Conservation (phyloP, 371 early-diverging fungal species). For the Synchytrium microbalum region DNA sequence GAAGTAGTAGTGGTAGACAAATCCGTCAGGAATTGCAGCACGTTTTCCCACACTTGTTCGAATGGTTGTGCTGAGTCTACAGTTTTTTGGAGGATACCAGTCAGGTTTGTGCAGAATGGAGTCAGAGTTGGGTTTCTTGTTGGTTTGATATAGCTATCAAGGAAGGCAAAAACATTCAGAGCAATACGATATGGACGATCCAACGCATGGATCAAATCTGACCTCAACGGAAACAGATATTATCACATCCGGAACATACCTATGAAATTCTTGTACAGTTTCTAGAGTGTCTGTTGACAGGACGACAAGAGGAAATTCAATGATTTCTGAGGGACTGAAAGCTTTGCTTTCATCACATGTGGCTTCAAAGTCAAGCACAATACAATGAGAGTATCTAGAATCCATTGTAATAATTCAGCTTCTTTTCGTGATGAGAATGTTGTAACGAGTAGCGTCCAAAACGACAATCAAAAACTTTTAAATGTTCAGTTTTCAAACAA, state of each 20-base stretch:
- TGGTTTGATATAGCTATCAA: constrained; percentile 45
- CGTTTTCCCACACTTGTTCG: constrained; percentile 39
- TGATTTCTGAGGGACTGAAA: constrained; percentile 47
- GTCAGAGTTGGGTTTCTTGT: constrained; percentile 52
- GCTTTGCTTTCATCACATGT: background rate
- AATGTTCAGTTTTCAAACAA: no score
- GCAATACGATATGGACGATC: background rate
- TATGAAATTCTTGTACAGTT: constrained; percentile 52
- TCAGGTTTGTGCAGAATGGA: constrained; percentile 61
- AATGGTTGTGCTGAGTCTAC: constrained; percentile 61
- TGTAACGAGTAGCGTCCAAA: no score
- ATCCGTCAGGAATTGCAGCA: constrained; percentile 27
- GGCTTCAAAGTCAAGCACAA: constrained; percentile 4
- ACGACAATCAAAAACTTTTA: no score
- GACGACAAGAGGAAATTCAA: constrained; percentile 74
- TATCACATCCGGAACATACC: no score
- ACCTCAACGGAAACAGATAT: no score
- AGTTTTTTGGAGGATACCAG: constrained; percentile 57
- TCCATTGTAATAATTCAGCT: no score
- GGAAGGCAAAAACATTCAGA: background rate
- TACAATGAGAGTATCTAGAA: no score
- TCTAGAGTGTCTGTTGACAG: constrained; percentile 41
- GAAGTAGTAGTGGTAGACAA: background rate
- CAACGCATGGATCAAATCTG: background rate
- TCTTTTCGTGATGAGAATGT: no score